Evolutionary conservation across 2,329 filamentous ascomycete species (phyloP), one percentile per base, ranked within the genome.

Genomic region (Scedosporium dehoogii): DNA sequence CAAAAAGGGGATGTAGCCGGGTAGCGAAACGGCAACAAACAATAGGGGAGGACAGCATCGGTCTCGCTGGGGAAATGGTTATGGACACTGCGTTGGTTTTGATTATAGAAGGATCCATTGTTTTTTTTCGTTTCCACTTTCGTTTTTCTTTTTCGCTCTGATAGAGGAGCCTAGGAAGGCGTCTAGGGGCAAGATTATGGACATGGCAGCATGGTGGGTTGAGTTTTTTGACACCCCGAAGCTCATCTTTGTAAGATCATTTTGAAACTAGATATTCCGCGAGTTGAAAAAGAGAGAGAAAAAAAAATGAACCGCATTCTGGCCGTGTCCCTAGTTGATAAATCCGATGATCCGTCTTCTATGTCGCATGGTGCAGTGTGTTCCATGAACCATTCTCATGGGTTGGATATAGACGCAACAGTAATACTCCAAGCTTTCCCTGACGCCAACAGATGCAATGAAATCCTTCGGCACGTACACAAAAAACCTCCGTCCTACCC

Each of bases 381-480:
- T 21, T 48, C 18, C 44, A 48, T 48, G 44, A 21, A 21, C 44
- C 44, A 12, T 48, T 48, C 44, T 21, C 44, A 48, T 48, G 51
- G 51, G n/a, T 21, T 21, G 23, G 23, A 55, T 23, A 27, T 23
- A 55, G 51, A 55, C 12, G 23, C 12, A 55, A 27, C n/a, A 27
- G 12, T 14, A 27, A 5, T 14, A 14, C 18, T 55, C 21, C 51
- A 14, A 55, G 51, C 51, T 55, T 23, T 55, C 18, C 51, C 51
- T 55, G 51, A 55, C 51, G 51, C 51, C 51, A 55, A 55, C 51
- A 55, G 51, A 55, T 23, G 51, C 51, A 55, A 55, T 55, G 48
- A 44, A 58, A 57, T 23, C 27, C 56, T 41, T 12, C 46, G n/a
- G 12, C 60, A 18, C 12, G 10, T 9, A 59, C 27, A 33, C 38